Conservation (phyloP, 495 filamentous ascomycete genomes). For the Echria macrotheca region DNA sequence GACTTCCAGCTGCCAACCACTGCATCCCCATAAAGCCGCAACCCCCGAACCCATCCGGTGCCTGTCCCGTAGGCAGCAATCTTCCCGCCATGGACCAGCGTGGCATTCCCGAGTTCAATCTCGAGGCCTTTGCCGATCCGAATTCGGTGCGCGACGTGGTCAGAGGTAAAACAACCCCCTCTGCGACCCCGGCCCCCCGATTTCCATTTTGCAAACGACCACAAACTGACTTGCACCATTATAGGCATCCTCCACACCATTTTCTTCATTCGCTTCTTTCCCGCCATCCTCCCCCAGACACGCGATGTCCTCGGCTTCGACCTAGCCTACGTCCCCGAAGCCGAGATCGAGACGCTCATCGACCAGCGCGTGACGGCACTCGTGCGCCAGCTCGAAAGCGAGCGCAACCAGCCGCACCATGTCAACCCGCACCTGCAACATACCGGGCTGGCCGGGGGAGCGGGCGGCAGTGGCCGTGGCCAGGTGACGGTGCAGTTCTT, state of each 20-base stretch:
- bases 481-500: conserved; percentile 88
- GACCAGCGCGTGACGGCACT: conserved; percentile 76
- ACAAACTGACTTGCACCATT: neutral
- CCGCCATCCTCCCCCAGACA: conserved; percentile 72
- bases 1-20: neutral
- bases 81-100: conserved; percentile 41
- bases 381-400: conserved; percentile 56
- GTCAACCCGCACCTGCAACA: conserved; percentile 3
- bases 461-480: conserved; percentile 55
- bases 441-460: neutral
- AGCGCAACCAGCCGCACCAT: conserved; percentile 32
- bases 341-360: conserved; percentile 86
- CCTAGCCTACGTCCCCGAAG: conserved; percentile 81
- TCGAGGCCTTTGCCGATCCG: conserved; percentile 80
- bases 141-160: conserved; percentile 82
- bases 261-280: conserved; percentile 98
- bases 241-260: conserved; percentile 91
- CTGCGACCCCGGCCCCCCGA: conserved; percentile 8
- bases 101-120: conserved; percentile 71
- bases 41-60: too few species aligned
- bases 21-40: too few species aligned
- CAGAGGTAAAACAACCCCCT: conserved; percentile 58
- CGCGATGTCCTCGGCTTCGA: conserved; percentile 90
- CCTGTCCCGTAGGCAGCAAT: neutral
- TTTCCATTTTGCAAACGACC: neutral